Evolutionary conservation across 1,284 basidiomycete species (phyloP).

Genomic region (Leccinum pachyderme): DNA sequence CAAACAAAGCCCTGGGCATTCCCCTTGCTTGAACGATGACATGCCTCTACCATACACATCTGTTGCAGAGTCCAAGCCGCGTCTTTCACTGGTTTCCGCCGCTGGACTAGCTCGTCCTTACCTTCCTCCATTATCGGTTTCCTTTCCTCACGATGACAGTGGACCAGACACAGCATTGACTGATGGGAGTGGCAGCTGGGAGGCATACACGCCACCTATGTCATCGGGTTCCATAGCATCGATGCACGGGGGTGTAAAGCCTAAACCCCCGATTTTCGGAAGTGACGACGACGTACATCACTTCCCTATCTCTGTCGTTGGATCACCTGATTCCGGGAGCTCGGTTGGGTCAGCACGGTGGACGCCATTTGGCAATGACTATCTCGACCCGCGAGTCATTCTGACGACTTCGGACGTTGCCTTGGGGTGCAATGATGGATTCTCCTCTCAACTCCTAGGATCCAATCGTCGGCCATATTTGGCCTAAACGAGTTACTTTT

Average conservation of each 20-base stretch:
- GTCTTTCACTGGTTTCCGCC: conserved; percentile 32
- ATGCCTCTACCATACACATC: conserved; percentile 15
- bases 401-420: conserved; percentile 20
- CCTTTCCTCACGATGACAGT: conserved; percentile 38
- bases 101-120: conserved; percentile 32
- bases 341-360: conserved; percentile 20
- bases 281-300: conserved; percentile 24
- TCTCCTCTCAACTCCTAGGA: conserved; percentile 19
- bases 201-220: conserved; percentile 56
- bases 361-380: conserved; percentile 24
- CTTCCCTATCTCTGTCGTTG: conserved; percentile 27
- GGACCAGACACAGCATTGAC: conserved; percentile 49
- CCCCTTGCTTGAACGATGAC: conserved; percentile 27
- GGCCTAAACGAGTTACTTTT: conserved; percentile 4
- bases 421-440: conserved; percentile 26
- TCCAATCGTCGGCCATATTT: conserved; percentile 21
- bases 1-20: conserved; percentile 32
- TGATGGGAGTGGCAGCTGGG: conserved; percentile 49
- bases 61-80: conserved; percentile 11
- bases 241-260: conserved; percentile 15
- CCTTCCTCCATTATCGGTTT: conserved; percentile 30
- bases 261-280: conserved; percentile 22
- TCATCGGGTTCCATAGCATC: conserved; percentile 44
- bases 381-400: conserved; percentile 30
- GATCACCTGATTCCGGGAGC: conserved; percentile 12